Conservation (phyloP, 768 basidiomycete genomes). For the Lactifluus echinatus region DNA sequence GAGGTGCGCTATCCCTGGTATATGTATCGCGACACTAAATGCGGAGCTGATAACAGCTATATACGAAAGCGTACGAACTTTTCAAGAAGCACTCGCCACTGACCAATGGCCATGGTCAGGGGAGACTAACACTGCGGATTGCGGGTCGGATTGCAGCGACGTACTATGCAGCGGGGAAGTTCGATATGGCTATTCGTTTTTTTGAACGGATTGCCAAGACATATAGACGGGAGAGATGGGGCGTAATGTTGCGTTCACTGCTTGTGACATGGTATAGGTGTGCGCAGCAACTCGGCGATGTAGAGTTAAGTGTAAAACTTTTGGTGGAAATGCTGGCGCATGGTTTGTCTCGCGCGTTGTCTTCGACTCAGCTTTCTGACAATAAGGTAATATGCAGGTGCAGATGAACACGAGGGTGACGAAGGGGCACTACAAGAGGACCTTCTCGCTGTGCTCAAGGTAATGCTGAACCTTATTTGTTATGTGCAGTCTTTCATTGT, state of each 20-base stretch:
- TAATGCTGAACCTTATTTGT: slow-evolving; percentile 25
- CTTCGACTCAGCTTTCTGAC: background rate
- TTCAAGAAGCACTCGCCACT: slow-evolving; percentile 67
- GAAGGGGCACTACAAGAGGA: slow-evolving; percentile 53
- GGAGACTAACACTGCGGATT: slow-evolving; percentile 80
- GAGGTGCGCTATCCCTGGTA: slow-evolving; percentile 45
- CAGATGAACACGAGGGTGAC: slow-evolving; percentile 36
- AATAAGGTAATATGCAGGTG: slow-evolving; percentile 23
- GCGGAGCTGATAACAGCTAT: slow-evolving; percentile 44
- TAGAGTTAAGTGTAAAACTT: slow-evolving; percentile 67
- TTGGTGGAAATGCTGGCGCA: slow-evolving; percentile 77
- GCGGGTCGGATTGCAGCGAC: slow-evolving; percentile 86
- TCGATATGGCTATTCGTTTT: slow-evolving; percentile 85
- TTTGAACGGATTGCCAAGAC: slow-evolving; percentile 88
- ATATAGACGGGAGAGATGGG: slow-evolving; percentile 83
- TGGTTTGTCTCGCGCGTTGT: slow-evolving; percentile 39
- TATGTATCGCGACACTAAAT: background rate
- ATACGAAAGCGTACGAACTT: slow-evolving; percentile 88
- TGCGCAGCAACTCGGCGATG: slow-evolving; percentile 67
- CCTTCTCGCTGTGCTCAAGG: slow-evolving; percentile 64
- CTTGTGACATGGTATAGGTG: slow-evolving; percentile 77
- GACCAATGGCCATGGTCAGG: slow-evolving; percentile 43
- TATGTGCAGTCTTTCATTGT: background rate
- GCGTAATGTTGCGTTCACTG: slow-evolving; percentile 60
- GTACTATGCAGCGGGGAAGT: slow-evolving; percentile 71